Base-by-base conservation (phyloP, 2,329 filamentous ascomycete genomes). In the Colletotrichum caudatum region DNA sequence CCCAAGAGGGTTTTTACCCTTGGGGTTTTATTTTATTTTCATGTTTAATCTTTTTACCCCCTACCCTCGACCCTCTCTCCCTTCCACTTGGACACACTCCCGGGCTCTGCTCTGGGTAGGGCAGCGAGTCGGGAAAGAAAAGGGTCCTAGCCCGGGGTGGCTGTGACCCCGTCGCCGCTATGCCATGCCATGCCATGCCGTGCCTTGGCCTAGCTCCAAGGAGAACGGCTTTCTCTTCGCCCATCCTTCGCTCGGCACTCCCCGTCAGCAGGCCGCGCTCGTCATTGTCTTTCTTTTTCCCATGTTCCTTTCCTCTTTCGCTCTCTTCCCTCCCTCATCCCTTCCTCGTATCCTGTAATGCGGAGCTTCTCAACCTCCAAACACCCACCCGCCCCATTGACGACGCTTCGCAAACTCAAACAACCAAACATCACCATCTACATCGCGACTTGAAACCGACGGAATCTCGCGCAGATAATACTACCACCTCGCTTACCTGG, bases 111-210 rank as follows among this genome's bases (percentile, higher is more conserved):
- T 9, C 2, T 20, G 44, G 12, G 18, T n/a, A 46, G 44, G 2
- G 20, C 20, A 46, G 59, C 46, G 33, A 51, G 33, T 51, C 33
- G 46, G 44, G 8, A 2, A 18, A 29, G 29, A 29, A 29, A 41
- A 53, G 60, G 54, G 65, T 64, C 69, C 66, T 39, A 66, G 65
- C 29, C 69, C 26, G 59, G 29, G 54, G 58, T n/a, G 65, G 69
- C 69, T 72, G 69, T 64, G 69, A 56, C 65, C 60, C 65, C 54
- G 64, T 50, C 33, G 16, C 11, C 37, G 50, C 61, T 37, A 53
- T 64, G 39, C 37, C 48, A 46, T 46, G 50, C 37, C 4, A 4
- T 29, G 29, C 29, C 29, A 29, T 39, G 14, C 29, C 29, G 5
- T 39, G 14, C 3, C 12, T 39, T 14, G 37, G 37, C 35, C 35